Conservation (phyloP, 139 green algal species). For the Micractinium conductrix region DNA sequence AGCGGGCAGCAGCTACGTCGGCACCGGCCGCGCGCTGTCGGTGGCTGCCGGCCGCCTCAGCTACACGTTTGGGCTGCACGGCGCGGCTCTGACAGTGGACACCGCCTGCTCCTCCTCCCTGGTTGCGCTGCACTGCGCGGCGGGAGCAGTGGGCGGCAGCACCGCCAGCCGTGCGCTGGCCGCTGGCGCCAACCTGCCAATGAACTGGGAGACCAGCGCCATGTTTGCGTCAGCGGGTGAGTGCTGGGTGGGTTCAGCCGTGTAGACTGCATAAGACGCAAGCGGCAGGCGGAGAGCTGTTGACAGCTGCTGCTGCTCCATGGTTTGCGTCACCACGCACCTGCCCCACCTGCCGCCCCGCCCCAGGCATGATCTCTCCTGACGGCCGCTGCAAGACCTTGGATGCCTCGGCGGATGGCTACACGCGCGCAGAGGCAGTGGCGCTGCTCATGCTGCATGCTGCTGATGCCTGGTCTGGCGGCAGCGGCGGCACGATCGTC, state of each 20-base stretch:
- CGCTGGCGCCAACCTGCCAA: conserved; percentile 59
- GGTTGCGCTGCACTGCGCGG: conserved; percentile 63
- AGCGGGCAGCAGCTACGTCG: conserved; percentile 53
- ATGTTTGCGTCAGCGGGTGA: conserved; percentile 51
- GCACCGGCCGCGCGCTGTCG: conserved; percentile 52
- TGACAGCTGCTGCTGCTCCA: background rate
- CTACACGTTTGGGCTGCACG: conserved; percentile 77
- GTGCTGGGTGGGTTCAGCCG: conserved; percentile 61
- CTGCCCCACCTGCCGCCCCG: background rate
- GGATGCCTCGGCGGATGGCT: conserved; percentile 55
- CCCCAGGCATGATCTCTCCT: conserved; percentile 57
- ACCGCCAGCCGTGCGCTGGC: background rate
- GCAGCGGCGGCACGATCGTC: background rate
- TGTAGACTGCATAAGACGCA: conserved; percentile 35
- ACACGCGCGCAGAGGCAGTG: conserved; percentile 58
- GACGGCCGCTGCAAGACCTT: conserved; percentile 64
- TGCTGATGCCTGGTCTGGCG: background rate
- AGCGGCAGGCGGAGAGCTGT: background rate
- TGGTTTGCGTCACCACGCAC: background rate
- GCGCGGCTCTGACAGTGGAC: conserved; percentile 79
- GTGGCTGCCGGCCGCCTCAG: conserved; percentile 79
- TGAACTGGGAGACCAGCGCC: conserved; percentile 50
- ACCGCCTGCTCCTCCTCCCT: conserved; percentile 86
- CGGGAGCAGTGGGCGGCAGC: conserved; percentile 22
- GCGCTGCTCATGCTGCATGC: conserved; percentile 44